Evolutionary conservation across 495 filamentous ascomycete species (phyloP).

Genomic region (Penicillium pancosmium): DNA sequence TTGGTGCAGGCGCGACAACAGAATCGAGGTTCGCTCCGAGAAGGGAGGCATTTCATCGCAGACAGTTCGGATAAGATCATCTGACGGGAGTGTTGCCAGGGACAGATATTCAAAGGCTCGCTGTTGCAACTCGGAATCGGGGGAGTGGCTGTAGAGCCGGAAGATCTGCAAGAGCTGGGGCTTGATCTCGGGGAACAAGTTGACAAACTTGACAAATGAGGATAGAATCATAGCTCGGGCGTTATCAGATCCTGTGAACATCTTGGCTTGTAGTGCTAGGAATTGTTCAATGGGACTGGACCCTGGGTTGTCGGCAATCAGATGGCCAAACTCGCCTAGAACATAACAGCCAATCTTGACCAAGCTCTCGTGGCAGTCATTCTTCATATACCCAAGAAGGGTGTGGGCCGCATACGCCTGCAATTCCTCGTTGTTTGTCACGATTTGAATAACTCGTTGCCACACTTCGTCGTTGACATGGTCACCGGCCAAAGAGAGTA

Average conservation of each 20-base stretch:
- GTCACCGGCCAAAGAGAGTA: slow-evolving; percentile 95
- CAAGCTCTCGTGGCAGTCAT: not conserved
- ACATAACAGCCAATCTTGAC: not conserved
- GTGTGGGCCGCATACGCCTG: not conserved
- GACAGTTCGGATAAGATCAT: slow-evolving; percentile 92
- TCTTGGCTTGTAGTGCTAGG: slow-evolving; percentile 86
- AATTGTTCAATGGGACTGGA: slow-evolving; percentile 99
- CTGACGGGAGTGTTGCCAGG: slow-evolving; percentile 80
- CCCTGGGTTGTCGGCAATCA: slow-evolving; percentile 91
- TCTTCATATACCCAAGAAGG: not conserved
- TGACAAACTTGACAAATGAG: slow-evolving; percentile 96
- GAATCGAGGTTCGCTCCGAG: slow-evolving; percentile 88
- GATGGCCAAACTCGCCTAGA: slow-evolving; percentile 57
- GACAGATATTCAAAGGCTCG: slow-evolving; percentile 94
- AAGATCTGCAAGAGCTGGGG: slow-evolving; percentile 91
- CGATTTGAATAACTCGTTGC: slow-evolving; percentile 98
- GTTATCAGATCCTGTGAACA: slow-evolving; percentile 83
- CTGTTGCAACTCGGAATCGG: slow-evolving; percentile 95
- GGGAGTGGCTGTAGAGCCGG: slow-evolving; percentile 86
- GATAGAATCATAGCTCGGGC: slow-evolving; percentile 94
- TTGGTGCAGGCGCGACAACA: slow-evolving; percentile 90
- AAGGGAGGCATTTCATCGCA: slow-evolving; percentile 99
- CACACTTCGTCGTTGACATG: slow-evolving; percentile 99
- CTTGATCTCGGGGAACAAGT: slow-evolving; percentile 98
- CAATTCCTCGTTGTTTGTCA: slow-evolving; percentile 94